Percentiles rank a stretch among this genome's conserved stretches.
phyloP scores from a whole-genome alignment of 1,139 yeast genomes.

The Kodamaea fungicola region DNA sequence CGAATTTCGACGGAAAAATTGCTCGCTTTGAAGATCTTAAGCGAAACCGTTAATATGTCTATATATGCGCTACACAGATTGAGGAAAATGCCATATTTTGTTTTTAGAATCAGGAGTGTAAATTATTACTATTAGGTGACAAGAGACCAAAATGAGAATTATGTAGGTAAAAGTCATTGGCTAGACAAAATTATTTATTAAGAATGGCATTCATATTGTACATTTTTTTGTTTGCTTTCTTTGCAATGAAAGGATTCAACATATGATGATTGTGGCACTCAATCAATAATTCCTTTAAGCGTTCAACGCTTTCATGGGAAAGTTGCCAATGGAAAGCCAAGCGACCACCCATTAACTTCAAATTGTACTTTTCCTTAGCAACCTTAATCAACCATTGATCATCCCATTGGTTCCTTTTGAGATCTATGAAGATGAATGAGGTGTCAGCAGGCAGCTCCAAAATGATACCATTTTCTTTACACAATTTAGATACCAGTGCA shows the following conservation, averaged over 20 bases:
- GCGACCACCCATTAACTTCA: conserved; percentile 71
- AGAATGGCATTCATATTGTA: conserved; percentile 16
- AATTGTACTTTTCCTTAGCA: conserved; percentile 53
- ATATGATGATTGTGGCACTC: conserved; percentile 51
- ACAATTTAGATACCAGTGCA: conserved; percentile 59
- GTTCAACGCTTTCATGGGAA: conserved; percentile 61
- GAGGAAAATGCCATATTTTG: too few relatives aligned
- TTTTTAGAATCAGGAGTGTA: too few relatives aligned
- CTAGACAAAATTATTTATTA: too few relatives aligned
- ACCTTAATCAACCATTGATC: conserved; percentile 52
- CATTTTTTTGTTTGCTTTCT: conserved; percentile 28
- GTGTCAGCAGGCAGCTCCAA: conserved; percentile 41
- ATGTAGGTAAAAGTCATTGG: too few relatives aligned
- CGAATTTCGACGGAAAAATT: too few relatives aligned
- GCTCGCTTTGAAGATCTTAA: too few relatives aligned
- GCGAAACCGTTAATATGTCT: too few relatives aligned
- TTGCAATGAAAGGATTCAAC: conserved; percentile 23
- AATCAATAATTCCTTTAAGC: conserved; percentile 55
- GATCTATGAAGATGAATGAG: conserved; percentile 41
- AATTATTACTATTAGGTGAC: too few relatives aligned
- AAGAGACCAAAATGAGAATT: too few relatives aligned
- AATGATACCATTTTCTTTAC: conserved; percentile 44
- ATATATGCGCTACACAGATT: too few relatives aligned
- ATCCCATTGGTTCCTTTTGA: conserved; percentile 30
- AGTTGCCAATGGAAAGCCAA: conserved; percentile 86